These are phyloP conservation scores for Funneliformis caledonium DNA, from an alignment of 371 early-diverging fungal genomes.

Conservation along the genomic window DNA sequence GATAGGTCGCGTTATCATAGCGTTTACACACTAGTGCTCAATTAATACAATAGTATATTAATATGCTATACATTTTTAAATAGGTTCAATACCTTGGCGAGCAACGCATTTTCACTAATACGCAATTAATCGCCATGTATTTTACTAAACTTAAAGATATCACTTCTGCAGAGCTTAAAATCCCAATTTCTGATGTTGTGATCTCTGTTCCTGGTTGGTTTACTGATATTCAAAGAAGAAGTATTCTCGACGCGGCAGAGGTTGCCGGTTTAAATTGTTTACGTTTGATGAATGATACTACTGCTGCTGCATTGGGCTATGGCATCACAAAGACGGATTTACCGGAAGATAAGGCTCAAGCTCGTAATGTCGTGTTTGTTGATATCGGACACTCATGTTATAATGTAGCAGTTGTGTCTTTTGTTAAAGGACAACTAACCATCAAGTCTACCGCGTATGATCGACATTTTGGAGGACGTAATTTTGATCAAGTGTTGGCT, in stretches of 20 bases:
- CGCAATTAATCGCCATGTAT: conserved; percentile 95
- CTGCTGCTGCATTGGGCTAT: conserved; percentile 93
- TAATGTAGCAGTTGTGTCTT: conserved; percentile 89
- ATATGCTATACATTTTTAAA: background rate
- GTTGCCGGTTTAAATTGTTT: conserved; percentile 94
- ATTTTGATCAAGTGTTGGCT: conserved; percentile 90
- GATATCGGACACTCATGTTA: conserved; percentile 94
- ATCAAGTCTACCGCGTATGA: conserved; percentile 92
- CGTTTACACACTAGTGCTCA: too few species aligned
- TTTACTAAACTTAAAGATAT: conserved; percentile 90
- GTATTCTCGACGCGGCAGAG: conserved; percentile 86
- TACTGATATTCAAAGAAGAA: conserved; percentile 92
- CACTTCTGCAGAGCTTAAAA: conserved; percentile 81
- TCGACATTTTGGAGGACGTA: conserved; percentile 93
- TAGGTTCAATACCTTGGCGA: conserved; percentile 82
- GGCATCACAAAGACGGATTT: conserved; percentile 97
- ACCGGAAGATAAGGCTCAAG: conserved; percentile 83
- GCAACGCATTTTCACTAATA: conserved; percentile 77
- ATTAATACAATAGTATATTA: background rate
- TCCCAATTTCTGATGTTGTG: conserved; percentile 90
- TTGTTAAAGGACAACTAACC: conserved; percentile 92
- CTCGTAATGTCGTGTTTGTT: conserved; percentile 91
- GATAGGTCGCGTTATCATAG: too few species aligned
- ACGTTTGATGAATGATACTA: conserved; percentile 91
- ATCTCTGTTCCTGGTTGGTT: conserved; percentile 96